Evolutionary conservation across 345 rosid genomes (phyloP).

Genomic region (Lumnitzera littorea): DNA sequence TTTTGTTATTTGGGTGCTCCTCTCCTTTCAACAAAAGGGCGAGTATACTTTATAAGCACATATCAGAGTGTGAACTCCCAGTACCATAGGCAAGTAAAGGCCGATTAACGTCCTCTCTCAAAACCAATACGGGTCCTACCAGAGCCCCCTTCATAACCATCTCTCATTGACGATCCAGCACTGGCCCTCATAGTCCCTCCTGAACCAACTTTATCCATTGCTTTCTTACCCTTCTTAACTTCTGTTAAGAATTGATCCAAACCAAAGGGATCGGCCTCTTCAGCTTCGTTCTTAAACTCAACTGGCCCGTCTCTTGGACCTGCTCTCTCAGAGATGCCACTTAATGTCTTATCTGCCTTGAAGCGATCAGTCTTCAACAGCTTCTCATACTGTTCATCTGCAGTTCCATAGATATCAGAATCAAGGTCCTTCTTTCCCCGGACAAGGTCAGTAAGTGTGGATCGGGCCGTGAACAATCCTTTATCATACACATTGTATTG

Average conservation of each 20-base stretch:
- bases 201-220: conserved; percentile 63
- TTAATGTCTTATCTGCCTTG: conserved; percentile 74
- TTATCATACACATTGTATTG: conserved; percentile 92
- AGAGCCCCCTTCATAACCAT: conserved; percentile 74
- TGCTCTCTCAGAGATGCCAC: conserved; percentile 58
- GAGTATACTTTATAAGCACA: too few relatives aligned
- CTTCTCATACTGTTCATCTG: conserved; percentile 79
- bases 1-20: too few relatives aligned
- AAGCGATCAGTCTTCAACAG: conserved; percentile 79
- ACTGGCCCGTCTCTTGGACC: conserved; percentile 80
- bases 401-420: conserved; percentile 74
- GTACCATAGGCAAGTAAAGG: neutral
- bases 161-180: conserved; percentile 74
- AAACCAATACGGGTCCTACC: conserved; percentile 77
- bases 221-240: conserved; percentile 78
- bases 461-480: conserved; percentile 81
- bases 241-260: conserved; percentile 75
- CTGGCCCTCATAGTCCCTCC: conserved; percentile 96
- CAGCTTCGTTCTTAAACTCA: conserved; percentile 79
- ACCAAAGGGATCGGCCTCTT: conserved; percentile 92
- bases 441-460: conserved; percentile 82
- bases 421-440: conserved; percentile 78
- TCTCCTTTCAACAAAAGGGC: too few relatives aligned
- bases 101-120: conserved; percentile 49
- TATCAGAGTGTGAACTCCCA: too few relatives aligned